These are phyloP conservation scores for Violaceomyces palustris DNA, from an alignment of 1,284 basidiomycete genomes.

Conservation along the genomic window DNA sequence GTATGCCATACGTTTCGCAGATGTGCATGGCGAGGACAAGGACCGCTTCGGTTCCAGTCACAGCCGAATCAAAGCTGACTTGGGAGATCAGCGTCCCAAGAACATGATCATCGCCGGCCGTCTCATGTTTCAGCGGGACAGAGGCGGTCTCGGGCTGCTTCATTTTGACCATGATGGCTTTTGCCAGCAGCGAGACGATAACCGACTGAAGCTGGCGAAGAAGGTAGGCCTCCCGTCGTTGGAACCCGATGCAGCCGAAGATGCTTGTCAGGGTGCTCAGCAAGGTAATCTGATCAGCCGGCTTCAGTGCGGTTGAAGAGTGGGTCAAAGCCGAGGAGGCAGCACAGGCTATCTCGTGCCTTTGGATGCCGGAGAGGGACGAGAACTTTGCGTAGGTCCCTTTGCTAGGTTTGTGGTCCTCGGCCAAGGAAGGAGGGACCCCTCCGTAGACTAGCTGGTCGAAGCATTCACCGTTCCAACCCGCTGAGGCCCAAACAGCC, in stretches of 20 bases:
- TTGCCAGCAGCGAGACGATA: slow-evolving; percentile 30
- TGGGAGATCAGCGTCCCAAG: slow-evolving; percentile 29
- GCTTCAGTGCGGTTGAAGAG: slow-evolving; percentile 38
- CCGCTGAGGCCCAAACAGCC: slow-evolving; percentile 46
- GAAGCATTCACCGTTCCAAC: slow-evolving; percentile 50
- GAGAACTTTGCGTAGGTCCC: slow-evolving; percentile 34
- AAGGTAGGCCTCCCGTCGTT: slow-evolving; percentile 38
- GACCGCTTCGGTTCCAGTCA: slow-evolving; percentile 33
- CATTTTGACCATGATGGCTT: slow-evolving; percentile 11
- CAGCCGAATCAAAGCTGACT: slow-evolving; percentile 15
- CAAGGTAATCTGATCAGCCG: slow-evolving; percentile 43
- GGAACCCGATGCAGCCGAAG: slow-evolving; percentile 45
- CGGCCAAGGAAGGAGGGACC: slow-evolving; percentile 40
- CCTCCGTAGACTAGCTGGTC: slow-evolving; percentile 51
- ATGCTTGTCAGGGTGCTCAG: slow-evolving; percentile 37
- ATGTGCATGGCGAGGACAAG: slow-evolving; percentile 45
- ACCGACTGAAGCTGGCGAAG: slow-evolving; percentile 38
- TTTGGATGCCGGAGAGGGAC: slow-evolving; percentile 27
- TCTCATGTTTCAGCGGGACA: slow-evolving; percentile 13
- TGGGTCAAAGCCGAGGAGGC: slow-evolving; percentile 37
- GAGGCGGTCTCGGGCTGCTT: slow-evolving; percentile 6
- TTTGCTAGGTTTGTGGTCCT: slow-evolving; percentile 22
- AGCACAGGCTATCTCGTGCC: slow-evolving; percentile 44
- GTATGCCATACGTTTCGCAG: slow-evolving; percentile 48
- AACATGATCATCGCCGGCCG: slow-evolving; percentile 5